These are phyloP conservation scores for Yamadazyma sp. DNA, from an alignment of 1,139 yeast species.

Conservation along the genomic window DNA sequence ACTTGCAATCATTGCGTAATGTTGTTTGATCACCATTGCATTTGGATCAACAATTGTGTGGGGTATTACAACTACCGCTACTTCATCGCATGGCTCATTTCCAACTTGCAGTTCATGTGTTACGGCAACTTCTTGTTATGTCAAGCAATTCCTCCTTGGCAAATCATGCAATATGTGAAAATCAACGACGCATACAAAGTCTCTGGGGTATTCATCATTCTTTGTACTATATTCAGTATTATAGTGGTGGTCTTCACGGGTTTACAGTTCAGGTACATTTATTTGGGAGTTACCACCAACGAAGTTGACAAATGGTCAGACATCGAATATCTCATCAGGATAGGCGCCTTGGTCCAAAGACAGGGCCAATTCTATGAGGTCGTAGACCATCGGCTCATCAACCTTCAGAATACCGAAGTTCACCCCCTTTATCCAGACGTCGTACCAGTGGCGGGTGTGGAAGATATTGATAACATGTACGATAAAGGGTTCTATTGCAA, in stretches of 20 bases:
- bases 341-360: conserved; percentile 31
- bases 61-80: conserved; percentile 75
- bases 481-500: conserved; percentile 64
- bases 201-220: conserved; percentile 51
- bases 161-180: conserved; percentile 26
- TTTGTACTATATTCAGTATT: conserved; percentile 55
- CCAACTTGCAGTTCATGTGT: conserved; percentile 54
- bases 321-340: conserved; percentile 56
- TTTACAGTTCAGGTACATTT: conserved; percentile 63
- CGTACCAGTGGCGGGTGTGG: conserved; percentile 9
- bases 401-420: conserved; percentile 13
- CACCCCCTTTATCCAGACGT: conserved; percentile 8
- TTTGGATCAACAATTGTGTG: conserved; percentile 93
- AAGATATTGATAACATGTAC: conserved; percentile 60
- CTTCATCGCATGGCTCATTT: conserved; percentile 61
- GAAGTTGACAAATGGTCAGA: conserved; percentile 85
- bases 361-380: conserved; percentile 19
- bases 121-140: conserved; percentile 60
- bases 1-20: conserved; percentile 68
- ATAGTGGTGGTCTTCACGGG: conserved; percentile 57
- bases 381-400: conserved; percentile 16
- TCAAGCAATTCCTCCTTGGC: conserved; percentile 28
- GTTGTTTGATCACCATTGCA: conserved; percentile 85
- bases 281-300: conserved; percentile 87
- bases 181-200: conserved; percentile 33